Evolutionary conservation across 2,329 filamentous ascomycete species (phyloP).

Genomic region (Trichoderma guizhouense): DNA sequence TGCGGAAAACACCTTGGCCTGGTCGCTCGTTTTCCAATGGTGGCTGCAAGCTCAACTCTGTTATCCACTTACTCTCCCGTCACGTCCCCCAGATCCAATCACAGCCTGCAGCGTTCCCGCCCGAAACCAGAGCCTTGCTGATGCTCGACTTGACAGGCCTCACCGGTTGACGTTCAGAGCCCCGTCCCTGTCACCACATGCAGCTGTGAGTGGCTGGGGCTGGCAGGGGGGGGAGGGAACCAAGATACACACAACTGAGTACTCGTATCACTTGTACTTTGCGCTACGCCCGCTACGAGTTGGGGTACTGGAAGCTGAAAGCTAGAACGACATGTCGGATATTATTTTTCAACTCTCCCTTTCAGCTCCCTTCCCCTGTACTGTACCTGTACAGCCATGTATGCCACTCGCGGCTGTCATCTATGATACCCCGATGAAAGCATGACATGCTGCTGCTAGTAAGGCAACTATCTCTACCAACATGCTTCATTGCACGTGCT

Average conservation of each 20-base stretch:
- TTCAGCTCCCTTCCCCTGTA: conserved; percentile 3
- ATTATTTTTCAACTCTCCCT: neutral
- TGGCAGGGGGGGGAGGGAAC: neutral
- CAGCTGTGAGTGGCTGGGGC: neutral
- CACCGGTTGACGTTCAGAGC: conserved; percentile 17
- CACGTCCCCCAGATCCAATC: conserved; percentile 9
- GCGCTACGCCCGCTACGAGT: neutral
- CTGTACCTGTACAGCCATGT: neutral
- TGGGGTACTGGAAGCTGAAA: neutral
- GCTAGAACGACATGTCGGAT: conserved; percentile 1
- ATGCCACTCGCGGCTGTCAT: neutral
- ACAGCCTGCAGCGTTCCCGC: neutral
- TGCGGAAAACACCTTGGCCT: conserved; percentile 11
- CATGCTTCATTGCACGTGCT: conserved; percentile 1
- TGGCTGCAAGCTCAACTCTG: conserved; percentile 5
- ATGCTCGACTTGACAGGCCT: conserved; percentile 8
- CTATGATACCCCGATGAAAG: neutral
- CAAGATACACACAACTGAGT: neutral
- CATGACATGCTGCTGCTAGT: neutral
- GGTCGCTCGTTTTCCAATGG: neutral
- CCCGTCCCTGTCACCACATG: conserved; percentile 12
- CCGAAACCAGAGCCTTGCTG: conserved; percentile 15
- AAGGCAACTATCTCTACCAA: neutral
- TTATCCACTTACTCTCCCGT: neutral
- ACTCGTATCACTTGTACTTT: neutral